phyloP scores from a whole-genome alignment of 495 filamentous ascomycete species.

The Penicillium odoratum region DNA sequence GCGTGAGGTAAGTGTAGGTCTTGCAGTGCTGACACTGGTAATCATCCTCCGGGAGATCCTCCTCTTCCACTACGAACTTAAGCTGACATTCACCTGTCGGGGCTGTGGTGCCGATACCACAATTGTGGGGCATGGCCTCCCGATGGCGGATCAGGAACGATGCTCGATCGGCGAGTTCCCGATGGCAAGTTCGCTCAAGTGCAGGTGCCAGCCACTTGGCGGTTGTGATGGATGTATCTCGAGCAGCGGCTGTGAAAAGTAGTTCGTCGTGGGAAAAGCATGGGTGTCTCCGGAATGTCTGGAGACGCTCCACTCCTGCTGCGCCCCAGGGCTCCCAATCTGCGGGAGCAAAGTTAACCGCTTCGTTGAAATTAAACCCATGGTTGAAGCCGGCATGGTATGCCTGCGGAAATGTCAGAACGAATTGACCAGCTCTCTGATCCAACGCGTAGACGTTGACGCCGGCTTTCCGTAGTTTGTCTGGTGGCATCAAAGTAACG shows the following conservation, averaged over 20 bases:
- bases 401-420: slow-evolving; percentile 90
- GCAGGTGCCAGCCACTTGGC: slow-evolving; percentile 94
- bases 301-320: slow-evolving; percentile 79
- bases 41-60: slow-evolving; percentile 82
- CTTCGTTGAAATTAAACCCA: slow-evolving; percentile 99
- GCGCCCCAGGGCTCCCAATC: slow-evolving; percentile 97
- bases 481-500: slow-evolving; percentile 89
- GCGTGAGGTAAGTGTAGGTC: slow-evolving; percentile 84
- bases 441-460: slow-evolving; percentile 92
- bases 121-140: slow-evolving; percentile 50
- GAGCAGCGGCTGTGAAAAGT: slow-evolving; percentile 79
- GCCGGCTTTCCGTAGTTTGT: slow-evolving; percentile 91
- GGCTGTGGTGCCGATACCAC: slow-evolving; percentile 39
- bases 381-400: slow-evolving; percentile 95
- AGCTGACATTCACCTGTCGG: slow-evolving; percentile 39
- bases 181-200: slow-evolving; percentile 69
- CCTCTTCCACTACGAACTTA: slow-evolving; percentile 57
- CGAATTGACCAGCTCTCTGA: slow-evolving; percentile 92
- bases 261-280: slow-evolving; percentile 98
- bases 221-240: slow-evolving; percentile 83
- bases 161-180: slow-evolving; percentile 68
- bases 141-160: slow-evolving; percentile 66
- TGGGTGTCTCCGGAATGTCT: slow-evolving; percentile 84
- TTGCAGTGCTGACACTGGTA: slow-evolving; percentile 93
- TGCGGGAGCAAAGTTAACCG: slow-evolving; percentile 94